A percentile compares a stretch with the other conserved stretches of the same genome.
These are phyloP conservation scores for Cruciata laevipes DNA, from an alignment of 257 asterid genomes.

Conservation along the genomic window DNA sequence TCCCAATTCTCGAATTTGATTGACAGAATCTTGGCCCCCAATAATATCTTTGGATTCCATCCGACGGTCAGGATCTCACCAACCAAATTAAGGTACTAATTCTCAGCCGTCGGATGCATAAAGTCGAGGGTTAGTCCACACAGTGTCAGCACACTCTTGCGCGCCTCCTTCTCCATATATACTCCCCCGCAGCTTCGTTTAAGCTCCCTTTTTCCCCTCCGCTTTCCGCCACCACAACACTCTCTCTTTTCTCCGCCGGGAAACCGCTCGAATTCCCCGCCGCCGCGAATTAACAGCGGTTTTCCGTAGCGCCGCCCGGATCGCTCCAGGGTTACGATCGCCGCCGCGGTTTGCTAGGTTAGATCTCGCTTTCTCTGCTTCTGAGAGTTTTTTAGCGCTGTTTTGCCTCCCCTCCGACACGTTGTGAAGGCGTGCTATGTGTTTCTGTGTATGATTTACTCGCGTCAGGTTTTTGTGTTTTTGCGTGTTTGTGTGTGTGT, in stretches of 20 bases:
- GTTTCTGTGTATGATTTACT: neutral
- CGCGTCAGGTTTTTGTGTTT: neutral
- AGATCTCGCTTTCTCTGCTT: neutral
- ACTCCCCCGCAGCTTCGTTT: slow-evolving; percentile 3
- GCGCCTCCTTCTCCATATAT: slow-evolving; percentile 53
- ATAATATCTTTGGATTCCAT: slow-evolving; percentile 2
- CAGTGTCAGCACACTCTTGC: slow-evolving; percentile 21
- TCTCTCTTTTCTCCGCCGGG: slow-evolving; percentile 12
- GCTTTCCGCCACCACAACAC: neutral
- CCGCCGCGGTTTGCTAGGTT: slow-evolving; percentile 1
- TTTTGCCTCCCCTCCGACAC: neutral
- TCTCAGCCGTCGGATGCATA: slow-evolving; percentile 33
- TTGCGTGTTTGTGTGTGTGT: neutral
- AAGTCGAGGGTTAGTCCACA: slow-evolving; percentile 41
- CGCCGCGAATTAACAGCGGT: slow-evolving; percentile 18
- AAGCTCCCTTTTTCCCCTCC: slow-evolving; percentile 6
- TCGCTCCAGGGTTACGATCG: slow-evolving; percentile 9
- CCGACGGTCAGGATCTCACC: slow-evolving; percentile 17
- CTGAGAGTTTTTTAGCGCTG: neutral
- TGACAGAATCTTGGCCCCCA: neutral
- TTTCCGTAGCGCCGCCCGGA: slow-evolving; percentile 17
- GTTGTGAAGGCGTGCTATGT: neutral
- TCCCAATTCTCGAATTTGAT: neutral
- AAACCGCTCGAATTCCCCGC: slow-evolving; percentile 18
- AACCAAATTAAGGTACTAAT: slow-evolving; percentile 17